phyloP scores from a whole-genome alignment of 2,329 filamentous ascomycete species.

The Monilinia fructicola region DNA sequence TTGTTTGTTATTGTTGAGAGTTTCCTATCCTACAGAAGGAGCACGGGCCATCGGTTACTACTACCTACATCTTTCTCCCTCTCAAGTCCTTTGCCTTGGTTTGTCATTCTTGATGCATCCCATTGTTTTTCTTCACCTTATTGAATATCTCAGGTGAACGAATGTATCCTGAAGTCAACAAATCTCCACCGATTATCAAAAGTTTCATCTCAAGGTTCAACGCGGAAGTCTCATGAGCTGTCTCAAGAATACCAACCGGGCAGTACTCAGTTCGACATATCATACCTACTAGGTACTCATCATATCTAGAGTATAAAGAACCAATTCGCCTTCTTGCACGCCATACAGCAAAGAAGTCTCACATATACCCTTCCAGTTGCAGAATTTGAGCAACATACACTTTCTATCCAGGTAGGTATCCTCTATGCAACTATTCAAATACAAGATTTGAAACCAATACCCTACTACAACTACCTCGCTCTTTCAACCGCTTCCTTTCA shows the following conservation, averaged over 20 bases:
- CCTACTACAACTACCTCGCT: background rate
- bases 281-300: background rate
- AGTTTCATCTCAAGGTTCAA: background rate
- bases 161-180: background rate
- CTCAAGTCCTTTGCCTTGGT: background rate
- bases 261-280: background rate
- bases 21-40: background rate
- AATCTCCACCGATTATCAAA: background rate
- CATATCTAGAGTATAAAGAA: background rate
- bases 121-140: background rate
- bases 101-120: background rate
- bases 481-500: too few relatives aligned
- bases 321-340: background rate
- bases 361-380: background rate
- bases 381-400: background rate
- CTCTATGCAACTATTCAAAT: background rate
- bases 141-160: background rate
- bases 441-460: background rate
- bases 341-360: background rate
- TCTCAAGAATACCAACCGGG: background rate
- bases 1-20: background rate
- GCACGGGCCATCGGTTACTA: conserved; percentile 1
- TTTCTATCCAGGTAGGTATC: background rate
- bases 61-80: background rate
- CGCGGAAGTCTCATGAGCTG: background rate